Evolutionary conservation across 495 filamentous ascomycete species (phyloP), one percentile per base, ranked within the genome.

Genomic region (Penicillium antarcticum): DNA sequence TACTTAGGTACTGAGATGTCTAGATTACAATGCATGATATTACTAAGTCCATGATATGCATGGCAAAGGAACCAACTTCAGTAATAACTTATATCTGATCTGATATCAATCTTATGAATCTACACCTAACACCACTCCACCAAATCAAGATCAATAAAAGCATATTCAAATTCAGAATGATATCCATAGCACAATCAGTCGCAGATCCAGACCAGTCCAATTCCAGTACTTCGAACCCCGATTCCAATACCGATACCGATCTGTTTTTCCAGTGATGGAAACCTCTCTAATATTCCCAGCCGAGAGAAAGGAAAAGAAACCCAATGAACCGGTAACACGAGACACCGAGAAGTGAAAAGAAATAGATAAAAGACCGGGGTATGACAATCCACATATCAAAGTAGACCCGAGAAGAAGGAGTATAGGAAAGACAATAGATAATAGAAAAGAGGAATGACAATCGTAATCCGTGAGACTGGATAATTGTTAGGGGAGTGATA

Each of bases 201-300:
- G 26, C 26, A 29, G 26, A 29, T 29, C 26, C 26, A 29, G 26
- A 29, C 26, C 26, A 29, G 26, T 29, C 26, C 26, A 29, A 9
- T 29, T 29, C 53, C 55, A 54, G 47, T 54, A 51, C 60, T 57
- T 49, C 53, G 52, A 55, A 43, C 18, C 43, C 49, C 38, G 38
- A 34, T 45, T 29, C 26, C 26, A 1, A 29, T 29, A 29, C 26
- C 26, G 26, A 43, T 45, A 33, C 54, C 51, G 41, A 56, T 53
- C 42, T 56, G 57, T 66, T 65, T 65, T 66, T 66, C 62, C 66
- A 69, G 60, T 66, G 66, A 69, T 64, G 66, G 66, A 69, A 47
- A 57, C 48, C 57, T 53, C 66, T 66, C 63, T 69, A 69, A 66
- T 29, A 57, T 49, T 60, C 56, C 60, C 55, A 67, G 49, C 60